Base-by-base conservation (phyloP, 2,329 filamentous ascomycete genomes). In the Cylindrodendrum hubeiense region DNA sequence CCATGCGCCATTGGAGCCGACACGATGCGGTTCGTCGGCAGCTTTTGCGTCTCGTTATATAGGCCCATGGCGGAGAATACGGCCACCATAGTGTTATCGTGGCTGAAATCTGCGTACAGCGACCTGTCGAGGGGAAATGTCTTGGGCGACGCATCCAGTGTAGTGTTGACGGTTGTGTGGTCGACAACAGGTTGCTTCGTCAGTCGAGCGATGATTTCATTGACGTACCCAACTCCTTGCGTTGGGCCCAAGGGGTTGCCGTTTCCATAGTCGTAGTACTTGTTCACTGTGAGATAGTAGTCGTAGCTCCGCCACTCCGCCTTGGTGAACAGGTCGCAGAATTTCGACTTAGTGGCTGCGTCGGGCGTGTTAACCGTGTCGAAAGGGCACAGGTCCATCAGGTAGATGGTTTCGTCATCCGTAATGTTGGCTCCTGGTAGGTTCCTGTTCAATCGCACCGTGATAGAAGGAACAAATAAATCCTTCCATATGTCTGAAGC, bases 351-450 rank as follows among this genome's bases (percentile, higher is more conserved):
- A 1, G 68, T 71, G 1, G 63, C 67, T 5, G 82, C 86, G 3
- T 85, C 80, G 0, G 79, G 75, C 6, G 87, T 83, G 9, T 91
- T 89, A n/a, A 97, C 89, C 0, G 93, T 95, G 71, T 91, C 87
- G 80, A 94, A 97, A 0, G 95, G 91, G 74, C 95, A 98, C 65
- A 97, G 84, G 73, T 97, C 94, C 94, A 98, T 97, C 34, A 98
- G 77, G 62, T 86, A 87, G 61, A 94, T 82, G 1, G 90, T 88
- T 34, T 95, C 90, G 1, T 81, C 74, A 13, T 84, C 75, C 3
- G 86, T 87, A 44, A 97, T 78, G 66, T 91, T 89, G 5, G 87
- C 90, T 3, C 92, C 91, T 0, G 85, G 86, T 0, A 98, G 83
- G 65, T 91, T 87, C 15, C 80, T 73, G 75, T 95, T 94, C 43